phyloP scores from a whole-genome alignment of 2,329 filamentous ascomycete genomes.

The Emmonsiellopsis sp. region DNA sequence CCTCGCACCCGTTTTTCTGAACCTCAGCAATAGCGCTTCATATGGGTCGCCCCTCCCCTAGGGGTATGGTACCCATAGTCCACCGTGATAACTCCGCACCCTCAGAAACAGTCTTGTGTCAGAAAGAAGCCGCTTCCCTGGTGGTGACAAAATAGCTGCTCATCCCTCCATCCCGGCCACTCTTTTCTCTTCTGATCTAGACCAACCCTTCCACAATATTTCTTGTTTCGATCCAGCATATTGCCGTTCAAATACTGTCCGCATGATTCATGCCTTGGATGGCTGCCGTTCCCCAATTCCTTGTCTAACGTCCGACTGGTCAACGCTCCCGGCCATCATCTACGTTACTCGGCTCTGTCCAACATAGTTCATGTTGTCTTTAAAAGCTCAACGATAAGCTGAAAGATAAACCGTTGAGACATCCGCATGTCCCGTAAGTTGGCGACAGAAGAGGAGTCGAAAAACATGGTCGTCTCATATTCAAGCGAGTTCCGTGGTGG shows the following conservation, averaged over 20 bases:
- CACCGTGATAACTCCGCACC: background rate
- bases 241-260: constrained; percentile 4
- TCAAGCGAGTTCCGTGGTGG: constrained; percentile 24
- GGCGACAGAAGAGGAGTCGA: constrained; percentile 21
- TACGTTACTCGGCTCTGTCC: background rate
- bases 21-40: constrained; percentile 1
- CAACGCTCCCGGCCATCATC: background rate
- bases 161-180: background rate
- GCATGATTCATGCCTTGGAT: constrained; percentile 2
- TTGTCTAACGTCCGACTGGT: constrained; percentile 4
- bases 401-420: constrained; percentile 1
- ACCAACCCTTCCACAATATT: background rate
- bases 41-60: background rate
- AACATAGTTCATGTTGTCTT: constrained; percentile 1
- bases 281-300: background rate
- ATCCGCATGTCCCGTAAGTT: constrained; percentile 27
- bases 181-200: background rate
- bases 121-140: background rate
- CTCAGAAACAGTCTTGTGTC: background rate
- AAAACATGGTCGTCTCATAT: constrained; percentile 32
- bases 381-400: constrained; percentile 4
- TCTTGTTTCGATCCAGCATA: constrained; percentile 2
- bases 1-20: background rate
- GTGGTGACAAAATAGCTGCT: constrained; percentile 1
- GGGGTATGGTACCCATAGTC: background rate